phyloP scores from a whole-genome alignment of 2,329 filamentous ascomycete genomes.

The Fusarium annulatum region DNA sequence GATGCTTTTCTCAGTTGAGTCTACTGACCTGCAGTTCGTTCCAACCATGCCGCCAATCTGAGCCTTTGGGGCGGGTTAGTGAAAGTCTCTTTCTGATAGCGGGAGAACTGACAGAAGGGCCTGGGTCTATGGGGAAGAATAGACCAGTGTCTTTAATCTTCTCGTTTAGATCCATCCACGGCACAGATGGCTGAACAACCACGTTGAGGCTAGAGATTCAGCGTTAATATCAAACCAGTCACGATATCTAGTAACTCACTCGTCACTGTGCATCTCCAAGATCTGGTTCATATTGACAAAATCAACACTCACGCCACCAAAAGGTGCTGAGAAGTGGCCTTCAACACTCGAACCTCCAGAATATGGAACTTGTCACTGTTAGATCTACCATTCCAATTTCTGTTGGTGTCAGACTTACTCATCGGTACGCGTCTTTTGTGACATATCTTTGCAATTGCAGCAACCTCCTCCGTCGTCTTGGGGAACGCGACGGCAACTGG shows the following conservation, averaged over 20 bases:
- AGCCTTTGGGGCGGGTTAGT: constrained; percentile 51
- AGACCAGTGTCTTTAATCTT: constrained; percentile 75
- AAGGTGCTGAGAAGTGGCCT: constrained; percentile 88
- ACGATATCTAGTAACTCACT: constrained; percentile 49
- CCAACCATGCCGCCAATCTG: constrained; percentile 87
- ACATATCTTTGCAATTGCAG: constrained; percentile 73
- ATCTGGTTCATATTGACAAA: constrained; percentile 90
- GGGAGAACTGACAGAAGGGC: constrained; percentile 46
- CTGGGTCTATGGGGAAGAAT: constrained; percentile 92
- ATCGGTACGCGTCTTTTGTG: constrained; percentile 83
- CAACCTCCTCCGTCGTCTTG: constrained; percentile 68
- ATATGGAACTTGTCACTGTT: constrained; percentile 66
- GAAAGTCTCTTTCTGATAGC: too few relatives aligned
- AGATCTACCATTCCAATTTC: too few relatives aligned
- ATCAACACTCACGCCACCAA: constrained; percentile 88
- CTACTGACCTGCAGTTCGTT: constrained; percentile 70
- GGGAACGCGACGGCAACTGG: constrained; percentile 74
- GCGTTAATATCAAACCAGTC: too few relatives aligned
- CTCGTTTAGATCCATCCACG: constrained; percentile 89
- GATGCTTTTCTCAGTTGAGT: accelerated
- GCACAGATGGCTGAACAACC: constrained; percentile 88
- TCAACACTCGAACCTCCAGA: constrained; percentile 89
- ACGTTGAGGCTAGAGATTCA: constrained; percentile 70
- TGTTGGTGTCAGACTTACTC: neutral
- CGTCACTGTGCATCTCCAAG: constrained; percentile 79